Evolutionary conservation across 2,329 filamentous ascomycete species (phyloP), one percentile per base, ranked within the genome.

Genomic region (Lachnellula cervina): DNA sequence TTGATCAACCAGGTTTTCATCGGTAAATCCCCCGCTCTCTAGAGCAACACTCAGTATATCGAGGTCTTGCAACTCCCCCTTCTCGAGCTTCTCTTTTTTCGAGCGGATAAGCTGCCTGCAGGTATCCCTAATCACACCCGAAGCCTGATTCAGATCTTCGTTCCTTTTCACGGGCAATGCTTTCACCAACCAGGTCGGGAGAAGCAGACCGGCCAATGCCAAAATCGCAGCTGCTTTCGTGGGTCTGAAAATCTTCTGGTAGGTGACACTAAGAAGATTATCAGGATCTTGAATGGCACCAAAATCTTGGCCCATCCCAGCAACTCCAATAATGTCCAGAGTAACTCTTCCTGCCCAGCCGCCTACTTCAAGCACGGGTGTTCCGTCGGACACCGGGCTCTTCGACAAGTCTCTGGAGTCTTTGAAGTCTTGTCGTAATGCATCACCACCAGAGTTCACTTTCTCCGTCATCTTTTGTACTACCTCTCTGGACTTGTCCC

Each of bases 41-140:
- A 96, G 76, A 16, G 90, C 90, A 0, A 93, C 87, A 1, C 87
- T 90, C 35, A 96, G 76, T 56, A 96, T 94, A 69, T 96, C 90
- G 7, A 82, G 71, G 46, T 84, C 83, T 1, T 72, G 73, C 23
- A 72, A 71, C 57, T 80, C 74, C 57, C 79, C 76, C 57, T 74
- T 73, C 37, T 74, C 71, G 21, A 86, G 66, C 47, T 77, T 76
- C 5, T 72, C 76, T 65, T 86, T 85, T 76, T 95, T 96, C 59
- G 84, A 76, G 1, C 73, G 74, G 62, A 97, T 86, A 35, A 96
- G 77, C 45, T 87, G 77, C 1, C 78, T 76, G 59, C 89, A 91
- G 0, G 84, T 79, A 21, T 76, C 72, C 46, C 88, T 85, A 66
- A 94, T 86, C 46, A 79, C 75, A 6, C 68, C 66, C 8, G 79